Conservation (phyloP, 1,284 basidiomycete genomes). For the Lignosus rhinocerotis region DNA sequence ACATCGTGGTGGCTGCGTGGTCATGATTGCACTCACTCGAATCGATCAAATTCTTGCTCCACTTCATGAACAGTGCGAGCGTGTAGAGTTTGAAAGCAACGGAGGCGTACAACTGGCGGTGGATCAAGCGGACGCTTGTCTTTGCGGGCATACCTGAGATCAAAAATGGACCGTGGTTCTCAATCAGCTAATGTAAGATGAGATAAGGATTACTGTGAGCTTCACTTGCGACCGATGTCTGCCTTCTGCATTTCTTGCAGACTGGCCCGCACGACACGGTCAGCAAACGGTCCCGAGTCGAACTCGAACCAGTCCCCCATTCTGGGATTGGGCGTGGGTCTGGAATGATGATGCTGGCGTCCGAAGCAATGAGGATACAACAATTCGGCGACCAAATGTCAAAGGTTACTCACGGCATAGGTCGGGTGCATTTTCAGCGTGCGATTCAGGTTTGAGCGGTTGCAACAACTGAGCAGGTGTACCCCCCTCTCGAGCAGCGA, state of each 20-base stretch:
- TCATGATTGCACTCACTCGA: conserved; percentile 35
- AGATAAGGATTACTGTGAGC: too few species aligned
- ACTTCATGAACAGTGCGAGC: conserved; percentile 29
- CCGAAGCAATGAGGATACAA: neutral
- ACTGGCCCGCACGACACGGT: conserved; percentile 11
- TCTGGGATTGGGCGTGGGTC: neutral
- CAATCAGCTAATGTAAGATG: too few species aligned
- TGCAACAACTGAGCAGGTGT: neutral
- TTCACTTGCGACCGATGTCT: conserved; percentile 21
- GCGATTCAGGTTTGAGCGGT: neutral
- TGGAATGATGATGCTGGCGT: neutral
- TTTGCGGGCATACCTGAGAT: conserved; percentile 36
- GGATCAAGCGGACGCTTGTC: conserved; percentile 45
- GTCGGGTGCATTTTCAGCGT: neutral
- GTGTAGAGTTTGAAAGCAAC: conserved; percentile 30
- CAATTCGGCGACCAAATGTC: neutral
- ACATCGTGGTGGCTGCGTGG: neutral
- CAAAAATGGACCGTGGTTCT: neutral
- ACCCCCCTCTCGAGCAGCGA: neutral
- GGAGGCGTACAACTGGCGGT: conserved; percentile 41
- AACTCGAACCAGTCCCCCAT: neutral
- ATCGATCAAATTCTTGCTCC: conserved; percentile 39
- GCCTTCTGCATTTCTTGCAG: conserved; percentile 22
- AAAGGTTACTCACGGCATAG: neutral
- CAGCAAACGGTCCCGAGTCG: conserved; percentile 5